phyloP scores from a whole-genome alignment of 1,284 basidiomycete species.

The Microbotryum scabiosae region DNA sequence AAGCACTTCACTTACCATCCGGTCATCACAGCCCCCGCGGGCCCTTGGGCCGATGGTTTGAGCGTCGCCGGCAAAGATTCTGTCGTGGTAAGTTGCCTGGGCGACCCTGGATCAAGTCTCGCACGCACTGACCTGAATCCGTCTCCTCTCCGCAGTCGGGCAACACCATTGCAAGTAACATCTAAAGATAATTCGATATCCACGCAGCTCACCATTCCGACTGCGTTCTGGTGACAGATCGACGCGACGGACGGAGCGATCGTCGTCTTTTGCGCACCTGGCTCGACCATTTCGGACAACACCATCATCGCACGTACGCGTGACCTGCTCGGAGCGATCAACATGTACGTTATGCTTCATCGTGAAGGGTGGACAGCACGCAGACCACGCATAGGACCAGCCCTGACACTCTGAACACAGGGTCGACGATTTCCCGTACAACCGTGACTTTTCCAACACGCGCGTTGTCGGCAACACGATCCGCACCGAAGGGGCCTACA shows the following conservation, averaged over 20 bases:
- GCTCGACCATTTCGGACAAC: constrained; percentile 28
- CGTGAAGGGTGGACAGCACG: too few species aligned
- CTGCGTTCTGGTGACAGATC: too few species aligned
- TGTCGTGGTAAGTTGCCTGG: constrained; percentile 21
- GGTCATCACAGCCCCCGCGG: constrained; percentile 21
- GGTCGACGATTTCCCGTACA: constrained; percentile 34
- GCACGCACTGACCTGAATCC: neutral
- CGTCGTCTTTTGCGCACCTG: constrained; percentile 35
- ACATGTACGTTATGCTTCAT: constrained; percentile 23
- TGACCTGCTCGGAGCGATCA: constrained; percentile 34
- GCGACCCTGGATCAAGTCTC: too few species aligned
- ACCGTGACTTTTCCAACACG: constrained; percentile 30
- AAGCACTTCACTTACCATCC: neutral
- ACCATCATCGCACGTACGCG: constrained; percentile 33
- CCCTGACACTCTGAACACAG: neutral
- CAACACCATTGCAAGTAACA: constrained; percentile 28
- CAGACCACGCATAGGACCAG: too few species aligned
- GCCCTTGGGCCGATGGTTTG: constrained; percentile 36
- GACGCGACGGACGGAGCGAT: constrained; percentile 28
- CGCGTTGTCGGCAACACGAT: constrained; percentile 33
- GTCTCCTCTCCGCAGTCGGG: constrained; percentile 16
- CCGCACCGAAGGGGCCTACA: constrained; percentile 33
- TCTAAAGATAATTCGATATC: neutral
- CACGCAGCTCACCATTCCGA: neutral
- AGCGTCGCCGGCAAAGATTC: constrained; percentile 32